Conservation (phyloP, 257 asterid genomes). For the Scutellaria barbata region DNA sequence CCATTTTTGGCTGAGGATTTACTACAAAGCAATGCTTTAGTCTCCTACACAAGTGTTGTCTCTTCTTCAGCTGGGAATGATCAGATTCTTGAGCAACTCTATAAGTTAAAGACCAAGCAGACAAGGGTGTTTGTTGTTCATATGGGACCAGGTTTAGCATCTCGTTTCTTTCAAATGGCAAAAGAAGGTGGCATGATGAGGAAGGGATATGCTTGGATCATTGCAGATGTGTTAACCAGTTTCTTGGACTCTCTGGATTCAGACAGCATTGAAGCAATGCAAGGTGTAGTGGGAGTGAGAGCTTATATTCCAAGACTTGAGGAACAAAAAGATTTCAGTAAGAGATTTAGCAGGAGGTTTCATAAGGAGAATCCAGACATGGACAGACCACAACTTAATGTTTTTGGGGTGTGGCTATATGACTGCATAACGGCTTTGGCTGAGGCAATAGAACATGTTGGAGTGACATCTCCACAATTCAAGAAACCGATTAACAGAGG, state of each 20-base stretch:
- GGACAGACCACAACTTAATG: conserved; percentile 40
- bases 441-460: conserved; percentile 39
- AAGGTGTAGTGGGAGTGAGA: conserved; percentile 60
- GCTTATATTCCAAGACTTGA: conserved; percentile 43
- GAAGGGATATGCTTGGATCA: conserved; percentile 55
- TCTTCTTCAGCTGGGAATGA: conserved; percentile 46
- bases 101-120: conserved; percentile 45
- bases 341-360: conserved; percentile 52
- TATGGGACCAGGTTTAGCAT: conserved; percentile 43
- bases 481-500: conserved; percentile 13
- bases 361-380: conserved; percentile 47
- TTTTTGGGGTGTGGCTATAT: conserved; percentile 61
- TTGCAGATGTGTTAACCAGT: conserved; percentile 52
- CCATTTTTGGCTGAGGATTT: conserved; percentile 47
- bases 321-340: conserved; percentile 29
- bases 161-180: conserved; percentile 48
- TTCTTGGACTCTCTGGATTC: conserved; percentile 41
- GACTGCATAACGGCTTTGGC: conserved; percentile 47
- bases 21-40: conserved; percentile 24
- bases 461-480: conserved; percentile 22
- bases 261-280: conserved; percentile 52
- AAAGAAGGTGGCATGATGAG: conserved; percentile 51
- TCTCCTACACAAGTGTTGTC: conserved; percentile 41
- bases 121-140: conserved; percentile 59
- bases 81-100: conserved; percentile 40